phyloP scores from a whole-genome alignment of 1,139 yeast species.

The Candida labiduridarum region DNA sequence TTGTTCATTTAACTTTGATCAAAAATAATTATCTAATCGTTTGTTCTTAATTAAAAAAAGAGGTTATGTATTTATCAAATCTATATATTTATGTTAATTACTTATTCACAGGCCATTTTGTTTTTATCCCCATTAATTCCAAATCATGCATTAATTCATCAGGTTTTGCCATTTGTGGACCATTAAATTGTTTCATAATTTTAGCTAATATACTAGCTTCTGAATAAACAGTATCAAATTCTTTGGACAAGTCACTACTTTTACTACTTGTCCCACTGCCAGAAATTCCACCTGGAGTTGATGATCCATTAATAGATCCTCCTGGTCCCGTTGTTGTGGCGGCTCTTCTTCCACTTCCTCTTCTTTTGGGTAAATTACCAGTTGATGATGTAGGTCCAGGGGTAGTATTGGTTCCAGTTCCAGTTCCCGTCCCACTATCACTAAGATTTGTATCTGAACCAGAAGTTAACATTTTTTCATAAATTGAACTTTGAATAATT shows the following conservation, averaged over 20 bases:
- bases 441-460: slow-evolving; percentile 44
- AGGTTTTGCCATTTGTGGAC: slow-evolving; percentile 39
- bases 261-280: slow-evolving; percentile 5
- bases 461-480: slow-evolving; percentile 40
- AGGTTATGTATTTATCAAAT: neutral
- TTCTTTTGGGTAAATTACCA: neutral
- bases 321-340: neutral
- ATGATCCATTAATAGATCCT: neutral
- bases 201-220: slow-evolving; percentile 46
- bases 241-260: slow-evolving; percentile 13
- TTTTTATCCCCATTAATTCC: slow-evolving; percentile 37
- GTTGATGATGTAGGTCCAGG: slow-evolving; percentile 4
- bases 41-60: neutral
- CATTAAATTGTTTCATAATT: slow-evolving; percentile 47
- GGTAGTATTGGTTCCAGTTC: slow-evolving; percentile 14
- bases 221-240: slow-evolving; percentile 22
- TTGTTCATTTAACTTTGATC: no score
- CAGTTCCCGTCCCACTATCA: slow-evolving; percentile 15
- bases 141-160: slow-evolving; percentile 42
- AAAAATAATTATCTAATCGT: no score
- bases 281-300: neutral
- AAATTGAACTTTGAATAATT: slow-evolving; percentile 44
- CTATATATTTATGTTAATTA: neutral
- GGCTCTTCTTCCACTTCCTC: slow-evolving; percentile 12
- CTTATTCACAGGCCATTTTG: slow-evolving; percentile 36